A percentile compares a stretch with the other conserved stretches of the same genome.
Evolutionary conservation across 345 rosid species (phyloP).

Genomic region (Hibiscus syriacus): DNA sequence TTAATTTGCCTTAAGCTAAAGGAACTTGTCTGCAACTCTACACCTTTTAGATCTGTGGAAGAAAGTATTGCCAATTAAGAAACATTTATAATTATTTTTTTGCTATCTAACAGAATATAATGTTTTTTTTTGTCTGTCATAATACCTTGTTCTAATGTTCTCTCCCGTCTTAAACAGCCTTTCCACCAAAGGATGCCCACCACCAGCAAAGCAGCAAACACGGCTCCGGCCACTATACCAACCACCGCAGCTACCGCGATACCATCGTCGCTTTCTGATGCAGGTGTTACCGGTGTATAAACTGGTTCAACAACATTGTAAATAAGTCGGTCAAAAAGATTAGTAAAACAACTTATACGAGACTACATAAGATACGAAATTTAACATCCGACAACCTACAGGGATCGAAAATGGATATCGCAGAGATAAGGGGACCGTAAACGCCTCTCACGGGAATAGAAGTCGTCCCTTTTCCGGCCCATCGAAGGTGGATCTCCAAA

Average conservation of each 20-base stretch:
- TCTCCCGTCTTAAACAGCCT: slow-evolving; percentile 2
- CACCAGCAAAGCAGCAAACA: slow-evolving; percentile 8
- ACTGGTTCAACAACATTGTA: not conserved
- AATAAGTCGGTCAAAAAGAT: not conserved
- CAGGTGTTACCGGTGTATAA: not conserved
- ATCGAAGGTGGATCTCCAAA: not conserved
- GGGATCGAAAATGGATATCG: not conserved
- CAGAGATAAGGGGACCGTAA: not conserved
- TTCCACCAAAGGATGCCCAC: slow-evolving; percentile 29
- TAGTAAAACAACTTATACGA: too few relatives aligned
- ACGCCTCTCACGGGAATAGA: not conserved
- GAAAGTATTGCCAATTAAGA: not conserved
- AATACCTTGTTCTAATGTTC: slow-evolving; percentile 15
- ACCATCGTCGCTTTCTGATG: not conserved
- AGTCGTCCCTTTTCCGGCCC: not conserved
- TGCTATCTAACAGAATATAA: not conserved
- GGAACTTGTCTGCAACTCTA: not conserved
- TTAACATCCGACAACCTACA: not conserved
- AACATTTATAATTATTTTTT: too few relatives aligned
- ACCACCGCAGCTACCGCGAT: not conserved
- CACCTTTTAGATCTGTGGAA: slow-evolving; percentile 4
- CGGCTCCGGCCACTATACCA: slow-evolving; percentile 16
- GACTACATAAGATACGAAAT: not conserved
- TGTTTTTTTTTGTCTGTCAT: not conserved
- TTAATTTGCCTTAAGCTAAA: slow-evolving; percentile 27